Base-by-base conservation (phyloP, 768 basidiomycete genomes). In the Roridomyces roridus region DNA sequence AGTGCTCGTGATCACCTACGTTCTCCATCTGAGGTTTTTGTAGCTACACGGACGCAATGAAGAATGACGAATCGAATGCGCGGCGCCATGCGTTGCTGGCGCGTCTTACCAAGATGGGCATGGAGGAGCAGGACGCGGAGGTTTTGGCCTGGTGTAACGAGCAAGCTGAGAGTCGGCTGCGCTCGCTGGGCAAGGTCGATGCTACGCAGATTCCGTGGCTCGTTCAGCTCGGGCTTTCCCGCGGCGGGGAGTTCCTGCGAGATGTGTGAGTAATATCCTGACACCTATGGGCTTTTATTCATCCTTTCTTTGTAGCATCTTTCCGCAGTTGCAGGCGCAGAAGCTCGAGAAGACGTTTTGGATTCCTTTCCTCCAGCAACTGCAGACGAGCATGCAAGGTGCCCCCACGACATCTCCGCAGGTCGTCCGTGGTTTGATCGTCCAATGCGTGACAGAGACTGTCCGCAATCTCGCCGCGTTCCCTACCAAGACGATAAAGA, bases 191-290 rank as follows among this genome's bases (percentile, higher is more conserved):
- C 24, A 55, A 59, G 4, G 28, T 65, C 10, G 47, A 59, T 17
- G 49, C 44, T 6, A 40, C 28, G 5, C 57, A 65, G 37, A 55
- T 65, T 29, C 55, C 57, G 12, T 60, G 64, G 60, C 47, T 65
- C 20, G 44, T 37, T n/a, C 47, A 62, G 7, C 23, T 65, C 9
- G 50, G 43, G 12, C 37, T 46, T 24, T 49, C 54, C 21, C 57
- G 61, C 17, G 61, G 57, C 2, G 55, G 52, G 3, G 48, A 63
- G 25, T 62, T 58, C 52, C 35, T 62, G 5, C 42, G 46, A 23
- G 51, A 62, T 35, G 40, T 57, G 61, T 63, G 44, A 2, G 53
- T 43, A 18, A 23, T 45, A 11, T n/a, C 34, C 26, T 25, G 14
- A 26, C 4, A 3, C 15, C n/a, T 15, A 4, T 4, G 4, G 15